Conservation (phyloP, 2,329 filamentous ascomycete species). For the Huntiella decipiens region DNA sequence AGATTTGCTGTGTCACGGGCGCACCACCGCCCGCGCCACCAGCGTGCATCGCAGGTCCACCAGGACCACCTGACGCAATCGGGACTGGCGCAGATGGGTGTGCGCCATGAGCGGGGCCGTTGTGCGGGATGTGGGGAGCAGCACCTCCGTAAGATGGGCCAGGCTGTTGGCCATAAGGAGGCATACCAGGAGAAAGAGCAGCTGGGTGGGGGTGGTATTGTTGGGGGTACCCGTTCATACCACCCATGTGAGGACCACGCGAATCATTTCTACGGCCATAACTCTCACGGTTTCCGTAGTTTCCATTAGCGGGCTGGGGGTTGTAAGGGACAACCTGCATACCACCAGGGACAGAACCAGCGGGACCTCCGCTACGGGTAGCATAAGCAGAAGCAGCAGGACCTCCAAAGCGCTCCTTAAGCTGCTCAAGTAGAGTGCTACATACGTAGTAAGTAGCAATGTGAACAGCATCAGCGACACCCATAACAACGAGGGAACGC, state of each 20-base stretch:
- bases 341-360: constrained; percentile 82
- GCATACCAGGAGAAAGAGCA: constrained; percentile 42
- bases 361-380: constrained; percentile 79
- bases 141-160: constrained; percentile 52
- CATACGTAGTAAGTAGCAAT: constrained; percentile 98
- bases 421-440: constrained; percentile 90
- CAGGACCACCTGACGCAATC: constrained; percentile 39
- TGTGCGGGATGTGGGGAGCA: constrained; percentile 56
- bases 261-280: constrained; percentile 57
- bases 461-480: constrained; percentile 93
- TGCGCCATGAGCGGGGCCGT: constrained; percentile 41
- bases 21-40: constrained; percentile 31
- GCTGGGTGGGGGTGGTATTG: constrained; percentile 48
- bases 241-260: constrained; percentile 55
- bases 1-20: constrained; percentile 92
- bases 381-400: constrained; percentile 96
- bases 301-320: constrained; percentile 68
- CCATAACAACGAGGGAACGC: constrained; percentile 92
- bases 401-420: constrained; percentile 90
- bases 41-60: constrained; percentile 39
- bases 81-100: constrained; percentile 32
- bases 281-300: constrained; percentile 79
- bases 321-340: constrained; percentile 99
- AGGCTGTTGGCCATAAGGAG: constrained; percentile 61
- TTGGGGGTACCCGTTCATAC: constrained; percentile 51